phyloP scores from a whole-genome alignment of 2,329 filamentous ascomycete genomes.

The Alternaria arbusti region DNA sequence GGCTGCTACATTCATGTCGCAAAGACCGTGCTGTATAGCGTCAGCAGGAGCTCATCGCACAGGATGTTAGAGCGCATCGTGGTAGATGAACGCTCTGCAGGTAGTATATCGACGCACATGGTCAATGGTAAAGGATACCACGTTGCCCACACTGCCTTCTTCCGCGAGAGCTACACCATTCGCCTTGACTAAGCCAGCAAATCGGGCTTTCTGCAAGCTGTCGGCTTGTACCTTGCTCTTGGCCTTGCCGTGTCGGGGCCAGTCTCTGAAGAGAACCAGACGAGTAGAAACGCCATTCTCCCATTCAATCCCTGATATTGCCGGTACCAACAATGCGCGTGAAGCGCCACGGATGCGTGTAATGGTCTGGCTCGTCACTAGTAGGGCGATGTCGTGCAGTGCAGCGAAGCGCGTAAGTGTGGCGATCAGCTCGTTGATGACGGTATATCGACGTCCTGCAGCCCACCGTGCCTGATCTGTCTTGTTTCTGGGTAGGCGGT shows the following conservation, averaged over 20 bases:
- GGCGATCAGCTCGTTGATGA: slow-evolving; percentile 70
- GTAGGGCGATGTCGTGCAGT: slow-evolving; percentile 72
- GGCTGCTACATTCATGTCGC: slow-evolving; percentile 38
- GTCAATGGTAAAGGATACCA: slow-evolving; percentile 59
- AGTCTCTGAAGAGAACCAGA: slow-evolving; percentile 81
- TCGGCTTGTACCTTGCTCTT: slow-evolving; percentile 33
- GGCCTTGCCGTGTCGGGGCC: slow-evolving; percentile 41
- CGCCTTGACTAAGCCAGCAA: slow-evolving; percentile 54
- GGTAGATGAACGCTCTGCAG: slow-evolving; percentile 32
- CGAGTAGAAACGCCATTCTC: slow-evolving; percentile 77
- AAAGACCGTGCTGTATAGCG: slow-evolving; percentile 39
- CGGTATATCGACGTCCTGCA: slow-evolving; percentile 59
- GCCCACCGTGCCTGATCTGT: slow-evolving; percentile 57
- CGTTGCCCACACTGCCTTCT: slow-evolving; percentile 52
- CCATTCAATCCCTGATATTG: slow-evolving; percentile 79
- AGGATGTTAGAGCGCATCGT: slow-evolving; percentile 13
- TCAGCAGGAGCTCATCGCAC: slow-evolving; percentile 30
- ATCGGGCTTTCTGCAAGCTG: slow-evolving; percentile 45
- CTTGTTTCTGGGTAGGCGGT: slow-evolving; percentile 53
- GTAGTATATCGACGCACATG: slow-evolving; percentile 52
- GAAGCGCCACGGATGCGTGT: slow-evolving; percentile 76
- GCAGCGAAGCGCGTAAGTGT: slow-evolving; percentile 74
- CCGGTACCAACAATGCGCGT: slow-evolving; percentile 73
- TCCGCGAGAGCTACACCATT: slow-evolving; percentile 49
- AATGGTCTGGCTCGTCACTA: slow-evolving; percentile 79